phyloP scores from a whole-genome alignment of 805 yeast genomes.

The Trichomonascus vanleenenianus region DNA sequence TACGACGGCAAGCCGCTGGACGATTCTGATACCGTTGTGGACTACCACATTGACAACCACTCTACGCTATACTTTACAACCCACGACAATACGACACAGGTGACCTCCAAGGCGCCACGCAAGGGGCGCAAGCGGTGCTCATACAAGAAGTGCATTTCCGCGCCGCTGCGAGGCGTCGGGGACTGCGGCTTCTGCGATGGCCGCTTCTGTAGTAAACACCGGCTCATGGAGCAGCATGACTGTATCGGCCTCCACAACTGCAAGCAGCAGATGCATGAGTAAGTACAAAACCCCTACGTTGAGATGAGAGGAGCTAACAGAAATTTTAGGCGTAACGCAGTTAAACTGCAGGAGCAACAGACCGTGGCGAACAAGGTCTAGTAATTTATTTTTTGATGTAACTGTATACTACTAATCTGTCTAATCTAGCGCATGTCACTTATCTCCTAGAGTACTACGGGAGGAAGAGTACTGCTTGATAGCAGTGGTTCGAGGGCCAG shows the following conservation, averaged over 20 bases:
- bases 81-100: conserved; percentile 7
- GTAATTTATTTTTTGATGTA: not conserved
- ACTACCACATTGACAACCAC: conserved; percentile 21
- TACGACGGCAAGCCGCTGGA: conserved; percentile 25
- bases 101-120: conserved; percentile 10
- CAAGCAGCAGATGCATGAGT: conserved; percentile 73
- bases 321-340: conserved; percentile 50
- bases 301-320: not conserved
- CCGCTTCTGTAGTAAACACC: conserved; percentile 78
- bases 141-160: conserved; percentile 51
- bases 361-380: conserved; percentile 69
- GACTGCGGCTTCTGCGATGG: conserved; percentile 81
- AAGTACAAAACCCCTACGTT: not conserved
- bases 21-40: conserved; percentile 25
- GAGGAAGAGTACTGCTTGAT: no score
- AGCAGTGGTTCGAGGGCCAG: no score
- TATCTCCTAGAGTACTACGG: no score
- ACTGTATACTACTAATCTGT: conserved; percentile 2
- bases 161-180: conserved; percentile 61
- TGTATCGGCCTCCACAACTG: conserved; percentile 73
- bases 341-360: conserved; percentile 74
- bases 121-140: conserved; percentile 41
- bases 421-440: not conserved
- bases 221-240: conserved; percentile 75
- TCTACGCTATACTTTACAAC: conserved; percentile 24